Evolutionary conservation across 148 eudicot genomes (phyloP), one percentile per base, ranked within the genome.

Genomic region (Camellia sinensis): DNA sequence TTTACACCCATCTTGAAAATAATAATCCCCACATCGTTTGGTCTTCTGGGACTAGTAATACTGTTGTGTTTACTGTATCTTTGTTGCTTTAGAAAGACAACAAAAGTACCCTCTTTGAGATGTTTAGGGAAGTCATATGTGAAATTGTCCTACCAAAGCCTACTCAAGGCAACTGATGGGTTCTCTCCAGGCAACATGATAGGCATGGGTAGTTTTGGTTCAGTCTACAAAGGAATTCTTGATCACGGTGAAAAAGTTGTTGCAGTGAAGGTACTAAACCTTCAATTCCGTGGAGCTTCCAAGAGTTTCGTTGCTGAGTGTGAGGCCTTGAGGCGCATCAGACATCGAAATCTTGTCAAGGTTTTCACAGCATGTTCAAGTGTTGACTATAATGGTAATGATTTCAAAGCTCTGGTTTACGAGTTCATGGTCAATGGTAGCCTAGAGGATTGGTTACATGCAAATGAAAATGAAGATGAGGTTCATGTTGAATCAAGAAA

Each of bases 251-350:
- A 9, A 56, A 29, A 3, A 14, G 7, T 13, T 6, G 44, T 73
- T 54, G 76, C 64, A 22, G 63, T 73, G 44, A 73, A 73, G 63
- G 76, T 73, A 14, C 19, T 29, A 15, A 18, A 69, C 12, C 52
- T 45, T 45, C 19, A 29, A 29, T 17, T 19, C 73, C 29, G 29
- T 29, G 29, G 29, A 29, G 29, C 29, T 29, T 29, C 29, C 29
- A 29, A 29, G 29, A 29, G 29, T 29, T 29, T 29, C 29, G 29
- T 29, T 29, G 29, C 29, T 29, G 29, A 29, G 29, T 29, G 29
- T 29, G 29, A 29, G 29, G 29, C 29, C 29, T 29, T 29, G 1
- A 29, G 29, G 29, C 29, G 29, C 29, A 29, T 29, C 29, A 29
- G 29, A 29, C 29, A 29, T 29, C 29, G 29, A 29, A 29, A 29